phyloP scores from a whole-genome alignment of 2,329 filamentous ascomycete species.

The Exophiala sideris region DNA sequence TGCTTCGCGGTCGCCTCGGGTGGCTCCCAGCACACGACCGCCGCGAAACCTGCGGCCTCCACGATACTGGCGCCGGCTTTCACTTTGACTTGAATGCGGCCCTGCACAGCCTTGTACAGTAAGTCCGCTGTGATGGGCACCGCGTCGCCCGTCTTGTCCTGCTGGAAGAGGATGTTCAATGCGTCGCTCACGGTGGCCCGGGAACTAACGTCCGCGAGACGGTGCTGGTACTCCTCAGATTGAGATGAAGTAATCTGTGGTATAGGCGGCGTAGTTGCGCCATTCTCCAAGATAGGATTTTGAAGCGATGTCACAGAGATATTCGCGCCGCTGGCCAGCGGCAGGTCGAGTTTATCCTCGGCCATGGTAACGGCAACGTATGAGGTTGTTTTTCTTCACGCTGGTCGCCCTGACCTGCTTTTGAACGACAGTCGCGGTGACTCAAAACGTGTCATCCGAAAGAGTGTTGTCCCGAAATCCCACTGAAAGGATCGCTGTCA shows the following conservation, averaged over 20 bases:
- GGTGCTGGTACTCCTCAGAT: constrained; percentile 17
- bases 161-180: constrained; percentile 19
- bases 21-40: constrained; percentile 24
- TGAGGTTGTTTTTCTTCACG: too few relatives aligned
- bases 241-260: constrained; percentile 11
- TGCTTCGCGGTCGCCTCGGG: constrained; percentile 6
- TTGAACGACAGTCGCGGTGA: too few relatives aligned
- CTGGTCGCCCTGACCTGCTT: too few relatives aligned
- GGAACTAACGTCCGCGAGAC: constrained; percentile 15
- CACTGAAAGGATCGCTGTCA: too few relatives aligned
- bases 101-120: constrained; percentile 7
- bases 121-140: constrained; percentile 5
- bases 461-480: too few relatives aligned
- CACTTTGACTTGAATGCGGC: constrained; percentile 15
- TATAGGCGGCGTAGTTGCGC: neutral
- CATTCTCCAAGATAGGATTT: too few relatives aligned
- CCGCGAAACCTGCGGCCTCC: constrained; percentile 20
- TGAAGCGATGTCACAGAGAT: constrained; percentile 15
- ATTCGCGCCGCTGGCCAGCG: constrained; percentile 7
- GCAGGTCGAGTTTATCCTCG: neutral
- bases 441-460: too few relatives aligned
- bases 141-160: constrained; percentile 13
- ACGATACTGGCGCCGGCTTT: constrained; percentile 13
- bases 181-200: constrained; percentile 15
- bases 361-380: too few relatives aligned